Percentiles rank a stretch among this genome's conserved stretches.
Evolutionary conservation across 345 rosid species (phyloP).

Genomic region (Populus pruinosa): DNA sequence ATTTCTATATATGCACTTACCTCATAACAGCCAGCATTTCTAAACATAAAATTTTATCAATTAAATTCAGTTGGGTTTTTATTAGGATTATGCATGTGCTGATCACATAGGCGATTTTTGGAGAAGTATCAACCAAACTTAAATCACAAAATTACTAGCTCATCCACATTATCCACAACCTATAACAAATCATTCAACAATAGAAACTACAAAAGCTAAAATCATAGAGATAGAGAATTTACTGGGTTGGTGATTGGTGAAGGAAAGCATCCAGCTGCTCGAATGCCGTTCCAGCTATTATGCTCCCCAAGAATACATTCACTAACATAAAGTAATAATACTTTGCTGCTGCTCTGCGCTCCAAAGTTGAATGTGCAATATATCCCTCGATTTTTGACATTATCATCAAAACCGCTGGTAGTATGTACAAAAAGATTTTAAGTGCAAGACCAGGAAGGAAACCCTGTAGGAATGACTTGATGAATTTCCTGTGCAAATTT

Average conservation of each 20-base stretch:
- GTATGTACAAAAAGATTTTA: constrained; percentile 72
- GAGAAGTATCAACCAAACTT: neutral
- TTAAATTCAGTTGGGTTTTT: neutral
- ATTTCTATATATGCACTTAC: neutral
- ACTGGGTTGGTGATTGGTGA: constrained; percentile 92
- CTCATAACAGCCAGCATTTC: neutral
- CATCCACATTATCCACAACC: constrained; percentile 1
- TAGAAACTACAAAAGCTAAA: neutral
- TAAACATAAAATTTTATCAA: neutral
- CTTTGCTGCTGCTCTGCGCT: constrained; percentile 80
- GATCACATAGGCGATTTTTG: neutral
- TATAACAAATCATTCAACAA: neutral
- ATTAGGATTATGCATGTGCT: neutral
- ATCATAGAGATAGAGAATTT: constrained; percentile 21
- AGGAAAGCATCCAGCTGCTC: constrained; percentile 84
- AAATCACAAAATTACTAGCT: neutral
- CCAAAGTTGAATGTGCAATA: constrained; percentile 71
- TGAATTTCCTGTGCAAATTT: constrained; percentile 57
- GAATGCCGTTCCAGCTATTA: constrained; percentile 85
- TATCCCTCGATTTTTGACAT: constrained; percentile 98
- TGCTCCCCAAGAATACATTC: constrained; percentile 95
- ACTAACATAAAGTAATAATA: constrained; percentile 95
- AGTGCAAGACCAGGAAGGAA: constrained; percentile 95
- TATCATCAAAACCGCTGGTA: constrained; percentile 67
- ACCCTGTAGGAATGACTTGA: constrained; percentile 97